phyloP scores from a whole-genome alignment of 2,329 filamentous ascomycete genomes.

The Aureobasidium lini region DNA sequence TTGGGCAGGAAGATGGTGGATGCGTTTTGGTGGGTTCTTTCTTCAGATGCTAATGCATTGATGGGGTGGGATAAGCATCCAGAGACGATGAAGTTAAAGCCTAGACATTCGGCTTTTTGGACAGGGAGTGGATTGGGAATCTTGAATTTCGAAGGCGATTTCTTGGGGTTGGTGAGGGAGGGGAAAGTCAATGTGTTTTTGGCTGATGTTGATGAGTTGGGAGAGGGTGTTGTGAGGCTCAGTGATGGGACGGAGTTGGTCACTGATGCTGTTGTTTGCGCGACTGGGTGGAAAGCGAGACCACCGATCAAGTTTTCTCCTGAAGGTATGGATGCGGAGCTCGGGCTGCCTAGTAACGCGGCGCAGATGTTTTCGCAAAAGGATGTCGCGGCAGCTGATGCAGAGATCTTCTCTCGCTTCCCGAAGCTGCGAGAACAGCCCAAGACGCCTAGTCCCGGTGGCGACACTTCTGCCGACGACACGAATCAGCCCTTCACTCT shows the following conservation, averaged over 20 bases:
- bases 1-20: slow-evolving; percentile 50
- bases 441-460: slow-evolving; percentile 2
- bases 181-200: slow-evolving; percentile 50
- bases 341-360: slow-evolving; percentile 3
- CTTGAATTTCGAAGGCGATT: slow-evolving; percentile 49
- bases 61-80: slow-evolving; percentile 39
- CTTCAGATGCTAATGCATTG: slow-evolving; percentile 44
- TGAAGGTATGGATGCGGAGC: background rate
- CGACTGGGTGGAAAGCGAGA: slow-evolving; percentile 50
- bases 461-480: background rate
- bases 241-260: slow-evolving; percentile 37
- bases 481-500: slow-evolving; percentile 27
- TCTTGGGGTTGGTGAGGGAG: slow-evolving; percentile 49
- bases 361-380: slow-evolving; percentile 24
- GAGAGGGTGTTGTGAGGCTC: slow-evolving; percentile 40
- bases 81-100: slow-evolving; percentile 35
- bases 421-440: slow-evolving; percentile 49
- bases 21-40: slow-evolving; percentile 50
- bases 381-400: slow-evolving; percentile 36
- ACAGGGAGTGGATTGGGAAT: slow-evolving; percentile 51
- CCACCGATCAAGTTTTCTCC: slow-evolving; percentile 33
- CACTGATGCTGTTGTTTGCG: slow-evolving; percentile 46
- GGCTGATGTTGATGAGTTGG: slow-evolving; percentile 46
- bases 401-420: slow-evolving; percentile 46
- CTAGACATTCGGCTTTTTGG: slow-evolving; percentile 42